These are phyloP conservation scores for Auricularia heimuer DNA, from an alignment of 768 basidiomycete species.

Conservation along the genomic window DNA sequence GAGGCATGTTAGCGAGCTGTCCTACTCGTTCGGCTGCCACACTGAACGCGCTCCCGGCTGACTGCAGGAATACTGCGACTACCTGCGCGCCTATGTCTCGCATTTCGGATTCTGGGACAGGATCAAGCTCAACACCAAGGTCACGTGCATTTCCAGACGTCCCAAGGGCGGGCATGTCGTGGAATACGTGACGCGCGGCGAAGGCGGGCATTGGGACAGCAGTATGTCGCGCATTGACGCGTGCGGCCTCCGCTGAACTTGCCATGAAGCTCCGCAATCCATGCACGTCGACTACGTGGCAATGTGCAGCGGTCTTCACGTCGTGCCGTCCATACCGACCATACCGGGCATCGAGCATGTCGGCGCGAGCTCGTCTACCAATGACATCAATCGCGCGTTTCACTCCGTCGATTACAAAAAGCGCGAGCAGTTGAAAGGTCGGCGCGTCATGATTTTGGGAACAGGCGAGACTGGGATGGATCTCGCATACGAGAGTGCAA, in stretches of 20 bases:
- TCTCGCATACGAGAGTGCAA: constrained; percentile 38
- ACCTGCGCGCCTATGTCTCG: constrained; percentile 36
- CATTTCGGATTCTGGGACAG: constrained; percentile 31
- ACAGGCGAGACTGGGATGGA: constrained; percentile 60
- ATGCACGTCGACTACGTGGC: constrained; percentile 34
- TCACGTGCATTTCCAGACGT: constrained; percentile 27
- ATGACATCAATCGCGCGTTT: constrained; percentile 17
- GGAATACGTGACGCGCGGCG: constrained; percentile 20
- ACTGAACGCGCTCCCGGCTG: background rate
- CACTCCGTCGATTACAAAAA: constrained; percentile 47
- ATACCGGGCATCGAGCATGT: constrained; percentile 41
- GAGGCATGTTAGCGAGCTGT: constrained; percentile 18
- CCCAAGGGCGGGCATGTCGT: constrained; percentile 28
- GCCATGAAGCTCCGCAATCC: constrained; percentile 16
- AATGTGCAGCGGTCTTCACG: constrained; percentile 48
- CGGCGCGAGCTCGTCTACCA: constrained; percentile 10
- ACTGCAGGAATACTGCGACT: constrained; percentile 37
- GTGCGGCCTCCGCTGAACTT: background rate
- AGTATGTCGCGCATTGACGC: constrained; percentile 13
- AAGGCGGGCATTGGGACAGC: constrained; percentile 20
- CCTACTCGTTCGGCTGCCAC: background rate
- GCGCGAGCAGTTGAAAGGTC: constrained; percentile 32
- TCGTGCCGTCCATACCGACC: constrained; percentile 38
- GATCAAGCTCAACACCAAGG: constrained; percentile 30
- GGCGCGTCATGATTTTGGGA: constrained; percentile 45